A percentile compares a stretch with the other conserved stretches of the same genome.
phyloP scores from a whole-genome alignment of 768 basidiomycete genomes.

The Mrakia frigida region DNA sequence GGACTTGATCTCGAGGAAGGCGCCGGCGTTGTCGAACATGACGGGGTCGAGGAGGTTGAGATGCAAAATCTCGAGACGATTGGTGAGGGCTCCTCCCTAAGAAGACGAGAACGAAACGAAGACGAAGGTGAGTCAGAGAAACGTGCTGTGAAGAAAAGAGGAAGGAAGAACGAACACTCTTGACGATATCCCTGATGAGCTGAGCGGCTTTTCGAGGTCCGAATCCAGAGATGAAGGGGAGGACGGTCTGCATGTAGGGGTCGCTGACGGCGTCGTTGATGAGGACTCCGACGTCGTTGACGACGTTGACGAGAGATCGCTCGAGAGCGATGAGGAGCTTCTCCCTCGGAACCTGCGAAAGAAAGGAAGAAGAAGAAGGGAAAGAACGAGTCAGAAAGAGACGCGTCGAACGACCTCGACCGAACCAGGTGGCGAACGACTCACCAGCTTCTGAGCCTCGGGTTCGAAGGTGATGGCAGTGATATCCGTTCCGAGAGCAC shows the following conservation, averaged over 20 bases:
- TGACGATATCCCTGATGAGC: conserved; percentile 13
- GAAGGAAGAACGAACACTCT: not conserved
- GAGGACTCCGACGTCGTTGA: conserved; percentile 90
- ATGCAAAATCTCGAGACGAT: conserved; percentile 83
- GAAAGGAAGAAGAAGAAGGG: not conserved
- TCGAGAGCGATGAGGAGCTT: conserved; percentile 77
- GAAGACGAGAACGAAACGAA: not conserved
- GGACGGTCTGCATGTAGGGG: conserved; percentile 75
- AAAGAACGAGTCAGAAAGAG: not conserved
- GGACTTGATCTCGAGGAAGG: conserved; percentile 64
- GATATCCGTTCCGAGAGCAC: conserved; percentile 79
- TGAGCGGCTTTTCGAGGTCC: conserved; percentile 21
- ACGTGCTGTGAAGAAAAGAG: not conserved
- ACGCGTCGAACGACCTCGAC: not conserved
- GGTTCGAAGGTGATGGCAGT: conserved; percentile 76
- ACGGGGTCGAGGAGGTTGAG: conserved; percentile 71
- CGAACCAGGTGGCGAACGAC: conserved; percentile 34
- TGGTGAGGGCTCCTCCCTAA: conserved; percentile 80
- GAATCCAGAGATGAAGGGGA: conserved; percentile 86
- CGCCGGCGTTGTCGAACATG: conserved; percentile 85
- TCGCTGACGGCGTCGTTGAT: conserved; percentile 89
- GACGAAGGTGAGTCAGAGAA: not conserved
- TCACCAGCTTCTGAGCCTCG: conserved; percentile 77
- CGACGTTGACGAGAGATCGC: conserved; percentile 78
- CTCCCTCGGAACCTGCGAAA: conserved; percentile 68